A percentile compares a stretch with the other conserved stretches of the same genome.
phyloP scores from a whole-genome alignment of 352 stramenopile species.

The Phytophthora crassamura region DNA sequence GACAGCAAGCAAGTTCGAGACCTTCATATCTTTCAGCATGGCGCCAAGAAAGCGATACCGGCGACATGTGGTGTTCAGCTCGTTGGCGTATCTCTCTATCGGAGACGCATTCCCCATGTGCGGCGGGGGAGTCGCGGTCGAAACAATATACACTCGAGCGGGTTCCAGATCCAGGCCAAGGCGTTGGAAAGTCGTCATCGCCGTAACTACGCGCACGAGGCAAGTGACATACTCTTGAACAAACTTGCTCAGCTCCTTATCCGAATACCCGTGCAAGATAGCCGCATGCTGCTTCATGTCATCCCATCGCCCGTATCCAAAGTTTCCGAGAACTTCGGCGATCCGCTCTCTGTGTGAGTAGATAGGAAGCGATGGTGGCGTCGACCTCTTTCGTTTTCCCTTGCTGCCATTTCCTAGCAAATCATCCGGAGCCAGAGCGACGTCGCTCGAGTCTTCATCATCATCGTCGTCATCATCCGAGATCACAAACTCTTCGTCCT shows the following conservation, averaged over 20 bases:
- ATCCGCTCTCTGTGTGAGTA: constrained; percentile 52
- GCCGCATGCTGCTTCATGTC: constrained; percentile 53
- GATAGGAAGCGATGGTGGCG: constrained; percentile 39
- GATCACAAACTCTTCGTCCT: constrained; percentile 82
- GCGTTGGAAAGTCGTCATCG: constrained; percentile 32
- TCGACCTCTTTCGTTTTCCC: constrained; percentile 46
- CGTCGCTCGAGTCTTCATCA: constrained; percentile 68
- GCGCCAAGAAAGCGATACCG: constrained; percentile 53
- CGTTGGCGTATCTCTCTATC: constrained; percentile 45
- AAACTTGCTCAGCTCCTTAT: constrained; percentile 54
- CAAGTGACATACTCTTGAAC: constrained; percentile 56
- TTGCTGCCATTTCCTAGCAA: constrained; percentile 22
- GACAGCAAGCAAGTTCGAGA: constrained; percentile 37
- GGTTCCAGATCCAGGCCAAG: constrained; percentile 42
- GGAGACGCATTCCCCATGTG: constrained; percentile 35
- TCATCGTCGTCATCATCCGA: constrained; percentile 60
- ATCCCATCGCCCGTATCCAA: constrained; percentile 88
- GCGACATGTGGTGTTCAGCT: constrained; percentile 41
- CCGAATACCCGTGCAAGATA: constrained; percentile 50
- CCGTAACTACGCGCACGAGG: constrained; percentile 53
- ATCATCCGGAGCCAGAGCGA: constrained; percentile 50
- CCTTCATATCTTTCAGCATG: constrained; percentile 58
- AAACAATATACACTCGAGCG: constrained; percentile 40
- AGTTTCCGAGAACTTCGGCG: constrained; percentile 57
- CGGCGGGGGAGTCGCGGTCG: constrained; percentile 6